A percentile compares a stretch with the other conserved stretches of the same genome.
Conservation (phyloP, 2,329 filamentous ascomycete genomes). For the Xylaria sp. region DNA sequence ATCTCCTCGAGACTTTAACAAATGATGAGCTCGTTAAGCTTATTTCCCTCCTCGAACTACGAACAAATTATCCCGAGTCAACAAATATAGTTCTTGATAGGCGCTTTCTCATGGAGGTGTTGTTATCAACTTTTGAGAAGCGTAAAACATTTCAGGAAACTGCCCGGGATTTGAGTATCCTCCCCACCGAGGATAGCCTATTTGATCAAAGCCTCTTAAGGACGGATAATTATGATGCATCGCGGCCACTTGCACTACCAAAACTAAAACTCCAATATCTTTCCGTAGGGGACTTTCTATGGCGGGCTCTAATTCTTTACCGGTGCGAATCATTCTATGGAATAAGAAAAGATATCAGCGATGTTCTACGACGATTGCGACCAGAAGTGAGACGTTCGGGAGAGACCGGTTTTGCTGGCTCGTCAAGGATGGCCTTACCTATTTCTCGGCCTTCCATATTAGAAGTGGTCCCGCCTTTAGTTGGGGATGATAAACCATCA, state of each 20-base stretch:
- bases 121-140: constrained; percentile 80
- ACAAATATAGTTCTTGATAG: constrained; percentile 72
- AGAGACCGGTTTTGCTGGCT: constrained; percentile 80
- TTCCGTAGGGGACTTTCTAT: constrained; percentile 95
- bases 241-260: constrained; percentile 85
- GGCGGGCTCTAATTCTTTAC: constrained; percentile 90
- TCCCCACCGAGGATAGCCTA: constrained; percentile 85
- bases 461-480: constrained; percentile 82
- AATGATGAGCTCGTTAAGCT: constrained; percentile 79
- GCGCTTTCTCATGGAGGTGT: constrained; percentile 73
- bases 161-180: constrained; percentile 73
- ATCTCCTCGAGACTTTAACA: constrained; percentile 76
- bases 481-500: constrained; percentile 85
- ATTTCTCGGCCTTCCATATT: constrained; percentile 87
- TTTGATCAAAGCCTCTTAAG: constrained; percentile 83
- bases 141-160: constrained; percentile 84
- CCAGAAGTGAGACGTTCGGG: constrained; percentile 73
- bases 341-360: constrained; percentile 89
- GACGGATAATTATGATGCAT: constrained; percentile 88
- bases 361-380: constrained; percentile 79
- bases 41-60: constrained; percentile 76
- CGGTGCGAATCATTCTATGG: constrained; percentile 93
- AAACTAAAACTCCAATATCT: constrained; percentile 97
- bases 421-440: constrained; percentile 90
- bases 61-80: constrained; percentile 82